Percentiles rank a stretch among this genome's conserved stretches.
These are phyloP conservation scores for Cucurbita maxima DNA, from an alignment of 306 rosid genomes.

Conservation along the genomic window DNA sequence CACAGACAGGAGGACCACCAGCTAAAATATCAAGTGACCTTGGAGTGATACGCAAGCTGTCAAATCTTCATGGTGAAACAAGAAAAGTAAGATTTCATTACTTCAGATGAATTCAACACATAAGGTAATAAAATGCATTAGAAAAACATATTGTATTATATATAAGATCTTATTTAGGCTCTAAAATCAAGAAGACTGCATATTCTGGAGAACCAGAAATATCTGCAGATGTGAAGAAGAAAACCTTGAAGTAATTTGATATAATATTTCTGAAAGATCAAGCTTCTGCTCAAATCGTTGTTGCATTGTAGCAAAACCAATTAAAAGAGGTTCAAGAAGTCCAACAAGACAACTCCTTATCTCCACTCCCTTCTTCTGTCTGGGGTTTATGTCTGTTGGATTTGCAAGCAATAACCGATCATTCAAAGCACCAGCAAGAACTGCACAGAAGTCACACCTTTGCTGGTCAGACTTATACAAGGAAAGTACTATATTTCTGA, in stretches of 20 bases:
- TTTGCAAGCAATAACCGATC: slow-evolving; percentile 75
- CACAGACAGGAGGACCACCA: slow-evolving; percentile 96
- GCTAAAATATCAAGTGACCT: slow-evolving; percentile 92
- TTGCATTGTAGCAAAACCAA: slow-evolving; percentile 96
- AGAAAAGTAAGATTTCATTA: slow-evolving; percentile 16
- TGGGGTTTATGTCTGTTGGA: slow-evolving; percentile 80
- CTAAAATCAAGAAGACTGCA: neutral
- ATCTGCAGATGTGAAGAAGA: slow-evolving; percentile 11
- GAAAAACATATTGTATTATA: neutral
- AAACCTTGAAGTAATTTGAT: slow-evolving; percentile 96
- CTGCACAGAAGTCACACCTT: slow-evolving; percentile 35
- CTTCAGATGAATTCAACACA: neutral
- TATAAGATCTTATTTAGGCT: neutral
- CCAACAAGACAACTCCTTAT: slow-evolving; percentile 95
- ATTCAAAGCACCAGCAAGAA: slow-evolving; percentile 75
- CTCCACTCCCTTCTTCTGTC: slow-evolving; percentile 72
- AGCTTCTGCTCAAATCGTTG: slow-evolving; percentile 89
- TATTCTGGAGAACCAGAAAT: neutral
- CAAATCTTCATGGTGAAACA: slow-evolving; percentile 63
- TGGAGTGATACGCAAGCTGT: slow-evolving; percentile 94
- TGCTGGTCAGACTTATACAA: slow-evolving; percentile 14
- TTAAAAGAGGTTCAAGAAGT: slow-evolving; percentile 96
- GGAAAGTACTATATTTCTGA: neutral
- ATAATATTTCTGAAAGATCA: slow-evolving; percentile 81
- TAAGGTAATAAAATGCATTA: neutral